Conservation (phyloP, 306 rosid species). For the Cicer chorassanicum region DNA sequence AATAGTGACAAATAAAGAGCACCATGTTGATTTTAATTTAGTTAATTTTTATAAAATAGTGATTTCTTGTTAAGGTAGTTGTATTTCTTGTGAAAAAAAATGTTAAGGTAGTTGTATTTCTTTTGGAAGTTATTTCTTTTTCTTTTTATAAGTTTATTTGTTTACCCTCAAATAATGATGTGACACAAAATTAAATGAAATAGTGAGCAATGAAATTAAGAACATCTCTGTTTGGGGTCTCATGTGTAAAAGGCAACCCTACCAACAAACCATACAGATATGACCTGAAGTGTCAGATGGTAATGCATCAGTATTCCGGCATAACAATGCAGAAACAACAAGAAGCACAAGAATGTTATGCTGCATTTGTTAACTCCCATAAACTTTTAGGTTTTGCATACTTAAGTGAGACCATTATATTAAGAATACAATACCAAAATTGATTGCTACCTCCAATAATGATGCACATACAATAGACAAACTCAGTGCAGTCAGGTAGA, state of each 20-base stretch:
- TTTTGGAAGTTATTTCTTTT: too few species aligned
- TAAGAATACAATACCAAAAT: conserved; percentile 9
- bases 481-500: conserved; percentile 27
- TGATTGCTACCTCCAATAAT: conserved; percentile 28
- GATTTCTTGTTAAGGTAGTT: too few species aligned
- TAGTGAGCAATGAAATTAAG: too few species aligned
- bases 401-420: not conserved
- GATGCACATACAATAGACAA: conserved; percentile 33
- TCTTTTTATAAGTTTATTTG: too few species aligned
- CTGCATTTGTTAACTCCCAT: not conserved
- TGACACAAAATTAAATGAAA: too few species aligned
- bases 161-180: too few species aligned
- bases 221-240: too few species aligned
- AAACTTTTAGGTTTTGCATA: not conserved
- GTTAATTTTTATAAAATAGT: too few species aligned
- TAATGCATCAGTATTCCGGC: not conserved
- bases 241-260: not conserved
- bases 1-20: too few species aligned
- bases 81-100: too few species aligned
- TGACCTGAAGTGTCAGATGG: not conserved
- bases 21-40: too few species aligned
- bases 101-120: too few species aligned
- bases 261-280: not conserved
- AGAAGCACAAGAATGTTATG: not conserved
- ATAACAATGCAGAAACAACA: conserved; percentile 4